A percentile compares a stretch with the other conserved stretches of the same genome.
phyloP scores from a whole-genome alignment of 768 basidiomycete species.

The Lentinula sp. region DNA sequence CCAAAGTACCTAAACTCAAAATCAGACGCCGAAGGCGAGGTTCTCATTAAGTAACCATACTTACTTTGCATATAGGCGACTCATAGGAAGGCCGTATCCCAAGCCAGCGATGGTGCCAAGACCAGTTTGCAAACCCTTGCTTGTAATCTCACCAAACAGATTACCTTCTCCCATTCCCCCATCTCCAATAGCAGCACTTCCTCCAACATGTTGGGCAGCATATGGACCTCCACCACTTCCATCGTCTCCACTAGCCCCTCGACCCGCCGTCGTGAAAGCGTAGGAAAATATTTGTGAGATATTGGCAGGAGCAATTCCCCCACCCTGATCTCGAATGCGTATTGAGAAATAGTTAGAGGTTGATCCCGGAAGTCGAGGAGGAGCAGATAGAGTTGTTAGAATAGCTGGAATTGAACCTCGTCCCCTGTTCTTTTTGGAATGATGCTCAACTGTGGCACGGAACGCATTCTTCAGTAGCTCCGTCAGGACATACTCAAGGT shows the following conservation, averaged over 20 bases:
- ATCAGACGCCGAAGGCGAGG: constrained; percentile 9
- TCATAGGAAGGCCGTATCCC: constrained; percentile 85
- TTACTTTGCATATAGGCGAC: constrained; percentile 61
- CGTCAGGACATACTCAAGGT: constrained; percentile 87
- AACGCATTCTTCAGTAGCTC: constrained; percentile 91
- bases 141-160: constrained; percentile 74
- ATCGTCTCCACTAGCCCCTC: constrained; percentile 32
- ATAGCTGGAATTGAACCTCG: constrained; percentile 50
- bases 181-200: constrained; percentile 53
- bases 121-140: constrained; percentile 71
- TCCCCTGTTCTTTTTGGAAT: constrained; percentile 36
- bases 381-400: constrained; percentile 63
- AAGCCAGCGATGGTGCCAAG: constrained; percentile 88
- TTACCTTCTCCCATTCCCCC: constrained; percentile 35
- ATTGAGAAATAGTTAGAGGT: constrained; percentile 58
- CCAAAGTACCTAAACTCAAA: constrained; percentile 64
- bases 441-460: constrained; percentile 80
- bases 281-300: constrained; percentile 84
- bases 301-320: constrained; percentile 71
- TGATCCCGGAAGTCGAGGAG: constrained; percentile 27
- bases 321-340: constrained; percentile 81
- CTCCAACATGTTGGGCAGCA: constrained; percentile 73
- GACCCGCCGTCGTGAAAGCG: constrained; percentile 82
- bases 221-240: constrained; percentile 62
- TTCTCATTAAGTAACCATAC: constrained; percentile 8